Conservation (phyloP, 2,329 filamentous ascomycete species). For the Penicillium sclerotigenum region DNA sequence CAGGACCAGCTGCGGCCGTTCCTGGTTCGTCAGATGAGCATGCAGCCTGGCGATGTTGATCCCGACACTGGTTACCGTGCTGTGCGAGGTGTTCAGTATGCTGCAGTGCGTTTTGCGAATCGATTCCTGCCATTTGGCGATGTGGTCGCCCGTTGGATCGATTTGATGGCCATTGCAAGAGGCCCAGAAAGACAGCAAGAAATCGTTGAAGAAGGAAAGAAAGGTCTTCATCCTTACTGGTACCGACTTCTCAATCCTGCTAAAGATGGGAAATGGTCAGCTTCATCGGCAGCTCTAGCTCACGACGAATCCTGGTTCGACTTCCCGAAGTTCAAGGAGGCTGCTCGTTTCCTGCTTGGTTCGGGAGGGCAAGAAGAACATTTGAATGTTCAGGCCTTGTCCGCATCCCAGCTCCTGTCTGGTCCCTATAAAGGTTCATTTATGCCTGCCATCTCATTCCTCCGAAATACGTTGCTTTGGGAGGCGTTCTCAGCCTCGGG, state of each 20-base stretch:
- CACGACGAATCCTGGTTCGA: conserved; percentile 45
- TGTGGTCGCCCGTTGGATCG: conserved; percentile 77
- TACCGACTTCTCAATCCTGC: conserved; percentile 59
- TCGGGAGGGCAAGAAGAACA: conserved; percentile 16
- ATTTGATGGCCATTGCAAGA: conserved; percentile 73
- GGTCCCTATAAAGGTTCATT: conserved; percentile 52
- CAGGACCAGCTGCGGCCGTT: conserved; percentile 52
- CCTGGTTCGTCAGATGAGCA: conserved; percentile 65
- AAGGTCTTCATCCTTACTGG: conserved; percentile 79
- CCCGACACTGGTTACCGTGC: conserved; percentile 42
- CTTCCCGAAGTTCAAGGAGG: conserved; percentile 40
- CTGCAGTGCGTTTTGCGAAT: conserved; percentile 85
- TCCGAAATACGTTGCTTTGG: conserved; percentile 59
- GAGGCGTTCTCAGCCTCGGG: conserved; percentile 51
- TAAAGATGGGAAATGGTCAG: conserved; percentile 43
- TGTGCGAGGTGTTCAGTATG: conserved; percentile 73
- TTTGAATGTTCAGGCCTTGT: conserved; percentile 37
- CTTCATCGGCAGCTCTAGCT: conserved; percentile 53
- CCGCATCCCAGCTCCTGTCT: conserved; percentile 28
- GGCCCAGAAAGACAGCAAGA: conserved; percentile 67
- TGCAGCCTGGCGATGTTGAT: conserved; percentile 43
- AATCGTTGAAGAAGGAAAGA: conserved; percentile 82
- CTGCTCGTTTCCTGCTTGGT: conserved; percentile 34
- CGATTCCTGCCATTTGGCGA: conserved; percentile 78
- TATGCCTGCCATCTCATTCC: conserved; percentile 67